Conservation (phyloP, 805 yeast species). For the Saturnispora zaruensis region DNA sequence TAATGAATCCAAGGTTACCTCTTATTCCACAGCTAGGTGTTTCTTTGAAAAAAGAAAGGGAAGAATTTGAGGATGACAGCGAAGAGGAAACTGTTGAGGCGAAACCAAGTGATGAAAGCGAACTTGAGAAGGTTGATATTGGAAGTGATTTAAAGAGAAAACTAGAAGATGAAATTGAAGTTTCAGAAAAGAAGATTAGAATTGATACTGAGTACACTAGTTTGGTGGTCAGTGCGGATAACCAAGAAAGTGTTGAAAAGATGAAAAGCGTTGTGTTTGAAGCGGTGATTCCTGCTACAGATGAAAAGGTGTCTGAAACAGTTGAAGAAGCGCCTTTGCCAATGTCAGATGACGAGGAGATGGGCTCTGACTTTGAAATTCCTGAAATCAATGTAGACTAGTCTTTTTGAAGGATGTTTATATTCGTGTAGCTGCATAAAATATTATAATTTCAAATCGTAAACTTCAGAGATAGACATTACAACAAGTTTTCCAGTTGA, state of each 20-base stretch:
- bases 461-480: background rate
- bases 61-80: slow-evolving; percentile 11
- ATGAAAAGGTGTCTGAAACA: slow-evolving; percentile 19
- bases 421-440: background rate
- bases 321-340: slow-evolving; percentile 5
- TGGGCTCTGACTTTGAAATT: slow-evolving; percentile 30
- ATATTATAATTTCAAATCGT: background rate
- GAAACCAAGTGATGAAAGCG: background rate
- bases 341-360: slow-evolving; percentile 17
- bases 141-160: slow-evolving; percentile 9
- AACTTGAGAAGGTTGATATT: slow-evolving; percentile 9
- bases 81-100: slow-evolving; percentile 17
- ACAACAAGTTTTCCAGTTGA: background rate
- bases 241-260: slow-evolving; percentile 4
- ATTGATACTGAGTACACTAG: slow-evolving; percentile 10
- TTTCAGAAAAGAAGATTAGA: slow-evolving; percentile 2
- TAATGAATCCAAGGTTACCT: slow-evolving; percentile 75
- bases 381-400: slow-evolving; percentile 29
- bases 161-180: slow-evolving; percentile 12
- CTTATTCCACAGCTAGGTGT: slow-evolving; percentile 18
- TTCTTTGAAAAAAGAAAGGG: slow-evolving; percentile 3
- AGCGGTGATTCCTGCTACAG: slow-evolving; percentile 5
- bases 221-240: slow-evolving; percentile 15
- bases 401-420: slow-evolving; percentile 3
- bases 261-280: slow-evolving; percentile 8